Percentiles rank a stretch among this genome's conserved stretches.
Conservation (phyloP, 441 rosid species). For the Populus hybrid region DNA sequence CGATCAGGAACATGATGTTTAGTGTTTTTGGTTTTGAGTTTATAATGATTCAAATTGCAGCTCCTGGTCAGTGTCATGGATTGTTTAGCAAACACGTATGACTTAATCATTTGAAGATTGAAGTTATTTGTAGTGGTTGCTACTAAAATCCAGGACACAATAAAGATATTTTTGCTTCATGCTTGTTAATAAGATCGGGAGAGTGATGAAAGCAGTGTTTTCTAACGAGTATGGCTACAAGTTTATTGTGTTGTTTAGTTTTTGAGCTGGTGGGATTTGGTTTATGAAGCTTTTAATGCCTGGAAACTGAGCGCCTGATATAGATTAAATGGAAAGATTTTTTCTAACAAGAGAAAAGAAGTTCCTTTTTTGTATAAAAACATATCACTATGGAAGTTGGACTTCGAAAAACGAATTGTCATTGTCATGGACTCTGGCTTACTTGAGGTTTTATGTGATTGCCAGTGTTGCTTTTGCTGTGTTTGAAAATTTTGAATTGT, state of each 20-base stretch:
- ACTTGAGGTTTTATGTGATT: background rate
- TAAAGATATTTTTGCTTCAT: background rate
- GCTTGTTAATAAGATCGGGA: background rate
- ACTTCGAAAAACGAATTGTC: background rate
- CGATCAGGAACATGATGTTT: background rate
- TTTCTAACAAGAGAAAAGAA: background rate
- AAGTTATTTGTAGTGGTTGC: background rate
- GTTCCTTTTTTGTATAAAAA: background rate
- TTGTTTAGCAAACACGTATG: background rate
- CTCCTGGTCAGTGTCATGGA: background rate
- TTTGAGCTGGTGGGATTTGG: background rate
- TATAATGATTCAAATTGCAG: background rate
- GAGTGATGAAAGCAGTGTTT: background rate
- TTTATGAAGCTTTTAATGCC: background rate
- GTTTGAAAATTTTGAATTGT: background rate
- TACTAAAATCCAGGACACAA: background rate
- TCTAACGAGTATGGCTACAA: background rate
- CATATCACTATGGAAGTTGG: background rate
- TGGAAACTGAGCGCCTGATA: background rate
- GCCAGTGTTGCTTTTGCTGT: background rate
- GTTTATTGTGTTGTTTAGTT: background rate
- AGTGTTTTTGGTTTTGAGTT: background rate
- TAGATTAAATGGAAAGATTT: background rate
- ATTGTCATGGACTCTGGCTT: background rate
- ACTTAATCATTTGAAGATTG: background rate